These are phyloP conservation scores for Jackrogersella minutella DNA, from an alignment of 495 filamentous ascomycete genomes.

Conservation along the genomic window DNA sequence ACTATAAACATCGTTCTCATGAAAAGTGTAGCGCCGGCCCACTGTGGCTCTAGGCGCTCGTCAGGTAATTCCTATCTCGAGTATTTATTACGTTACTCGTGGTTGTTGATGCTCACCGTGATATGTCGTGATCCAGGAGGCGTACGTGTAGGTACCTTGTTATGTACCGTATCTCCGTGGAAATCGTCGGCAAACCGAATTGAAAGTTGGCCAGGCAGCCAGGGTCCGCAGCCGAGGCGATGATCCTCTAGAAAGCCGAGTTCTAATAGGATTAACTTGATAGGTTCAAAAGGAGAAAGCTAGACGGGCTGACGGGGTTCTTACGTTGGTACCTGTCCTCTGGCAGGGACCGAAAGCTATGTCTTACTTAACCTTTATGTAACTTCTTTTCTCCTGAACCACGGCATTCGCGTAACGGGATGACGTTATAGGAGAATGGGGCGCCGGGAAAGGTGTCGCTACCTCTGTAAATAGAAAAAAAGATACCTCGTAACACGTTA, in stretches of 20 bases:
- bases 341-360: conserved; percentile 28
- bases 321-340: conserved; percentile 6
- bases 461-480: conserved; percentile 24
- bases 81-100: background rate
- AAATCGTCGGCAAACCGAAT: conserved; percentile 12
- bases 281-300: conserved; percentile 9
- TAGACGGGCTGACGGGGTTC: conserved; percentile 6
- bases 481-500: conserved; percentile 36
- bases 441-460: conserved; percentile 28
- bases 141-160: too few relatives aligned
- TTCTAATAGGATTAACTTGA: conserved; percentile 5
- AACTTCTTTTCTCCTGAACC: conserved; percentile 27
- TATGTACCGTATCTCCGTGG: conserved; percentile 7
- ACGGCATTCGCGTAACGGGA: conserved; percentile 33
- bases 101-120: background rate
- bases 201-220: too few relatives aligned
- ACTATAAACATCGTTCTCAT: background rate
- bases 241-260: conserved; percentile 2
- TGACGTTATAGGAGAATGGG: conserved; percentile 33
- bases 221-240: conserved; percentile 9
- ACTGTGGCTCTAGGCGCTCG: background rate
- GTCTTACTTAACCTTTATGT: conserved; percentile 43
- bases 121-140: conserved; percentile 17
- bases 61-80: background rate
- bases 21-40: background rate